A percentile compares a stretch with the other conserved stretches of the same genome.
These are phyloP conservation scores for Salix suchowensis DNA, from an alignment of 345 rosid species.

Conservation along the genomic window DNA sequence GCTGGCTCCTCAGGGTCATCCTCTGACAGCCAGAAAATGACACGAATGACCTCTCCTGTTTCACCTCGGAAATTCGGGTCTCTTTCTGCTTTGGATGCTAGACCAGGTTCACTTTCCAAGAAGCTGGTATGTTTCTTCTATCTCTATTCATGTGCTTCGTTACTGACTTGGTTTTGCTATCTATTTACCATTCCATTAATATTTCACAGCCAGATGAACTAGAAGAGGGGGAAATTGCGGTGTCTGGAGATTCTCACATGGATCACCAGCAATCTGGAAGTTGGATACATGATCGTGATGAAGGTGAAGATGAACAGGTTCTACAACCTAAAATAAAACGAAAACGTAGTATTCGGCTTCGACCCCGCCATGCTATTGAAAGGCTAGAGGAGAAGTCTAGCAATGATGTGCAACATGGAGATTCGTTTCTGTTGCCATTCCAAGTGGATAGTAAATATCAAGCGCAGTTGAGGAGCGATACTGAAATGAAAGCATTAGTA, in stretches of 20 bases:
- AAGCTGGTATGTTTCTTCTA: constrained; percentile 54
- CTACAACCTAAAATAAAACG: constrained; percentile 92
- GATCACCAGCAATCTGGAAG: constrained; percentile 92
- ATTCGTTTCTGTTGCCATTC: constrained; percentile 43
- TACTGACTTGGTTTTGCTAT: constrained; percentile 1
- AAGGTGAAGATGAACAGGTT: constrained; percentile 97
- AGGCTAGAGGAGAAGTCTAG: constrained; percentile 53
- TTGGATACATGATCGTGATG: constrained; percentile 91
- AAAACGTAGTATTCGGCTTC: constrained; percentile 88
- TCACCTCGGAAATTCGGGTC: constrained; percentile 94
- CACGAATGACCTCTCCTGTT: constrained; percentile 66
- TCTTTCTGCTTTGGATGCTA: constrained; percentile 88
- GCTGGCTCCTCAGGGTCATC: constrained; percentile 94
- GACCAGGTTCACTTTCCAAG: constrained; percentile 78
- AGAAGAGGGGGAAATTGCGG: constrained; percentile 98
- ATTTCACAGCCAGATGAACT: constrained; percentile 74
- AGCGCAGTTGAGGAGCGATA: constrained; percentile 50
- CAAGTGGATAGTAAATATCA: constrained; percentile 62
- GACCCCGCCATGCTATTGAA: constrained; percentile 79
- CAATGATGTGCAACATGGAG: constrained; percentile 55
- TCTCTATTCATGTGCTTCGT: neutral
- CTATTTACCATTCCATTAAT: constrained; percentile 25
- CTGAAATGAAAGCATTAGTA: constrained; percentile 34
- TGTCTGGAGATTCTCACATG: constrained; percentile 87
- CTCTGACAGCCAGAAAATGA: constrained; percentile 58